A percentile compares a stretch with the other conserved stretches of the same genome.
These are phyloP conservation scores for Solanum hybrid DNA, from an alignment of 305 asterid species.

Conservation along the genomic window DNA sequence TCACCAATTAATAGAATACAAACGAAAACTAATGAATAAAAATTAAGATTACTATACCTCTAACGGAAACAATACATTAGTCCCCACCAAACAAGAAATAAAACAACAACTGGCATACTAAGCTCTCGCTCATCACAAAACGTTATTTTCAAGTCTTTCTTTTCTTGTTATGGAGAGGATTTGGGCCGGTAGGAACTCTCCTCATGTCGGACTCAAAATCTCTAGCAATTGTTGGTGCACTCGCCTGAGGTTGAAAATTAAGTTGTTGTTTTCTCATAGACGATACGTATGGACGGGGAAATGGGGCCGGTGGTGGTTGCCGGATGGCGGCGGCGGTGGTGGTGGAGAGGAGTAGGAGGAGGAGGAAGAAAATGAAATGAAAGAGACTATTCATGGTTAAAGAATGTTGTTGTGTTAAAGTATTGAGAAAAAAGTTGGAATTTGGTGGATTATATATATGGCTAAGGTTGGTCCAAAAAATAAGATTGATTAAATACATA, in stretches of 20 bases:
- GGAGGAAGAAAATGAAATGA: constrained; percentile 3
- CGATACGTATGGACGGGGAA: neutral
- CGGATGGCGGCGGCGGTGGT: neutral
- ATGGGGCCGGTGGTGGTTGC: neutral
- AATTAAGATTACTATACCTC: neutral
- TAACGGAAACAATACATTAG: neutral
- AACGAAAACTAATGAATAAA: neutral
- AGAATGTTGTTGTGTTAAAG: neutral
- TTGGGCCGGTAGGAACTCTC: constrained; percentile 16
- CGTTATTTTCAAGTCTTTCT: neutral
- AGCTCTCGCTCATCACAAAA: neutral
- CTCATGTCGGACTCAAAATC: constrained; percentile 8
- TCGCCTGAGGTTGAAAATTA: neutral
- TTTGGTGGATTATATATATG: constrained; percentile 7
- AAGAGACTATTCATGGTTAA: constrained; percentile 1
- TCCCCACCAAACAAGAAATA: neutral
- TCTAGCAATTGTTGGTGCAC: neutral
- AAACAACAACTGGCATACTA: neutral
- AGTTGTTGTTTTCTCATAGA: neutral
- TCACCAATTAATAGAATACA: constrained; percentile 8
- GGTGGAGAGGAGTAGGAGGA: neutral
- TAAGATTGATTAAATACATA: neutral
- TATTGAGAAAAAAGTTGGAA: neutral
- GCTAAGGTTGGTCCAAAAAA: constrained; percentile 5
- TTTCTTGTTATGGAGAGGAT: constrained; percentile 17